Evolutionary conservation across 345 rosid genomes (phyloP), one percentile per base, ranked within the genome.

Genomic region (Aethionema arabicum): DNA sequence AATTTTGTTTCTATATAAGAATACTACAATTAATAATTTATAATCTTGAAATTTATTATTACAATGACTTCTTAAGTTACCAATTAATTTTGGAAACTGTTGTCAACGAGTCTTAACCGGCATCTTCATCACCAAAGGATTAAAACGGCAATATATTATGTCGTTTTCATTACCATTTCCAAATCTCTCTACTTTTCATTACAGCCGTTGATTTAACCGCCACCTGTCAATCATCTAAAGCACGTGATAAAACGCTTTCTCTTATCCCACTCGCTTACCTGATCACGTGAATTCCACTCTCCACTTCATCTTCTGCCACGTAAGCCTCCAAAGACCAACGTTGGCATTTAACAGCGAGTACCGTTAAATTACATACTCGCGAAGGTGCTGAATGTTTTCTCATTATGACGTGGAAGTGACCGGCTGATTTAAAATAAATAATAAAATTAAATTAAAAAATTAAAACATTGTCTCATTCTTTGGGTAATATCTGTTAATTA

Each of bases 201-300:
- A 4, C 62, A 57, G 65, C 59, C 59, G 72, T 67, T 37, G 5
- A 48, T 31, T 10, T 3, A 49, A 0, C 3, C 40, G 55, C 58
- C 72, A 67, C 36, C 31, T 67, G 65, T 58, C 72, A 8, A 41
- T 4, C 65, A 71, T 64, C 56, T 31, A 42, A 37, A 51, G 44
- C 56, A 57, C 42, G 54, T 71, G 55, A 71, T n/a, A 27, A 7
- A 33, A 31, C 60, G 10, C 30, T 39, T 8, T 42, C 8, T 40
- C 2, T 9, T 7, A 7, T 12, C 21, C 0, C 60, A 57, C 70
- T 35, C 48, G 2, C 43, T 0, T 5, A 0, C 5, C 4, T 2
- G 6, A 0, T 0, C 42, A 9, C 44, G 38, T 51, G 11, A 0
- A 11, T 0, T 3, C 0, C 7, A 31, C 1, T 9, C 7, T 64